Percentiles rank a stretch among this genome's conserved stretches.
Evolutionary conservation across 2,329 filamentous ascomycete species (phyloP).

Genomic region (Verticillium nonalfalfae): DNA sequence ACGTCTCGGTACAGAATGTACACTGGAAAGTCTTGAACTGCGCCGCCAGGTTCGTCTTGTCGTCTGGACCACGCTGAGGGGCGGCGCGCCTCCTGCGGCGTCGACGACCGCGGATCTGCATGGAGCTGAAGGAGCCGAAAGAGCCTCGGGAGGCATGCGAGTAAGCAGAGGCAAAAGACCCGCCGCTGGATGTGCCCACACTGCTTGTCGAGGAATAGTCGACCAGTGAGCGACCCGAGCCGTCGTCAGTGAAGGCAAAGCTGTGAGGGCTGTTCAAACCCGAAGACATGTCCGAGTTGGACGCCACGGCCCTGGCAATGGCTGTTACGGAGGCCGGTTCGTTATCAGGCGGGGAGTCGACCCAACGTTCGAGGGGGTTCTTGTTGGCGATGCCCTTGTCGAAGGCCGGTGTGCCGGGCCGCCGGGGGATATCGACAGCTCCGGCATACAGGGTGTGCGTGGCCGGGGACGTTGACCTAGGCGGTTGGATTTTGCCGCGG

Average conservation of each 20-base stretch:
- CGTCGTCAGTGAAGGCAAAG: constrained; percentile 54
- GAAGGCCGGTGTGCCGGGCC: constrained; percentile 46
- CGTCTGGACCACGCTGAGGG: constrained; percentile 24
- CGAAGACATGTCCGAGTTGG: constrained; percentile 44
- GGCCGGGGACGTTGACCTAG: constrained; percentile 64
- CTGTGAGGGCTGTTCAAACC: constrained; percentile 52
- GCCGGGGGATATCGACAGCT: constrained; percentile 68
- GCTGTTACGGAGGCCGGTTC: constrained; percentile 53
- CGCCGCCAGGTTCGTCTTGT: constrained; percentile 26
- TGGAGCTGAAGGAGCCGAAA: constrained; percentile 42
- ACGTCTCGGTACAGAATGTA: constrained; percentile 63
- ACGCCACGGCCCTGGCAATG: constrained; percentile 51
- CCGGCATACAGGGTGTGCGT: constrained; percentile 51
- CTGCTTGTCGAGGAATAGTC: constrained; percentile 56
- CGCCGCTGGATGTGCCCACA: constrained; percentile 52
- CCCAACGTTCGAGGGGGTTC: constrained; percentile 54
- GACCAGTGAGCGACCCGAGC: constrained; percentile 49
- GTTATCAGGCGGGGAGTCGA: constrained; percentile 52
- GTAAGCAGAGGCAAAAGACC: constrained; percentile 52
- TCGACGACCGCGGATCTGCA: constrained; percentile 36
- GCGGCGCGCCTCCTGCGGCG: constrained; percentile 42
- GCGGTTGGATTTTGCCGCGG: constrained; percentile 68
- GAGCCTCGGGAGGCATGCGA: constrained; percentile 54
- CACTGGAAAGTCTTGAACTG: constrained; percentile 57
- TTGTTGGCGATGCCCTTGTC: constrained; percentile 32